These are phyloP conservation scores for Agaricus blazei DNA, from an alignment of 768 basidiomycete genomes.

Conservation along the genomic window DNA sequence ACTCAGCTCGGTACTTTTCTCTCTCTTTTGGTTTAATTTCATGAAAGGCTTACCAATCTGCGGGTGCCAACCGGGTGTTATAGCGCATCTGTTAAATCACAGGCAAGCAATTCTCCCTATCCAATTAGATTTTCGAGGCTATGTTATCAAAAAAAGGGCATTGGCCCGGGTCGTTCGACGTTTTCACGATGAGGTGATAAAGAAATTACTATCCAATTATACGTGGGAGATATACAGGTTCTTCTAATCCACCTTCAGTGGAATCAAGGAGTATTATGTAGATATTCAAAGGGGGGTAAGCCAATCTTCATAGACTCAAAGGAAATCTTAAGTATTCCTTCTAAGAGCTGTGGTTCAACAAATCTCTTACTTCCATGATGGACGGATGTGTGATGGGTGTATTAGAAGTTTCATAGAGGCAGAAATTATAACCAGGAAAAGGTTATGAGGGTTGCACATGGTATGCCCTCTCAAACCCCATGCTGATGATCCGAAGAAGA, in stretches of 20 bases:
- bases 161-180: constrained; percentile 40
- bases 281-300: constrained; percentile 49
- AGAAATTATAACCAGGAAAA: background rate
- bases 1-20: no score
- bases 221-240: constrained; percentile 38
- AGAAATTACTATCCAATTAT: constrained; percentile 36
- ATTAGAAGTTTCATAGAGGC: constrained; percentile 25
- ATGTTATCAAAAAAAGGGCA: constrained; percentile 15
- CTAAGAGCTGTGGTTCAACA: constrained; percentile 39
- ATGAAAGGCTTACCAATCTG: no score
- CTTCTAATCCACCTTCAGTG: constrained; percentile 33
- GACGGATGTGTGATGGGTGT: constrained; percentile 21
- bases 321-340: background rate
- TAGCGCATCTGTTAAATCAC: no score
- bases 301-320: background rate
- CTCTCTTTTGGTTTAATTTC: no score
- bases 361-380: constrained; percentile 38
- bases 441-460: background rate
- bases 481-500: no score
- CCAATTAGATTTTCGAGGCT: no score
- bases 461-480: no score
- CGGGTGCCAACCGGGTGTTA: no score
- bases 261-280: constrained; percentile 37
- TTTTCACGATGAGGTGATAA: constrained; percentile 26
- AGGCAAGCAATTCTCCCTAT: no score